Evolutionary conservation across 495 filamentous ascomycete species (phyloP).

Genomic region (Neurospora sp.): DNA sequence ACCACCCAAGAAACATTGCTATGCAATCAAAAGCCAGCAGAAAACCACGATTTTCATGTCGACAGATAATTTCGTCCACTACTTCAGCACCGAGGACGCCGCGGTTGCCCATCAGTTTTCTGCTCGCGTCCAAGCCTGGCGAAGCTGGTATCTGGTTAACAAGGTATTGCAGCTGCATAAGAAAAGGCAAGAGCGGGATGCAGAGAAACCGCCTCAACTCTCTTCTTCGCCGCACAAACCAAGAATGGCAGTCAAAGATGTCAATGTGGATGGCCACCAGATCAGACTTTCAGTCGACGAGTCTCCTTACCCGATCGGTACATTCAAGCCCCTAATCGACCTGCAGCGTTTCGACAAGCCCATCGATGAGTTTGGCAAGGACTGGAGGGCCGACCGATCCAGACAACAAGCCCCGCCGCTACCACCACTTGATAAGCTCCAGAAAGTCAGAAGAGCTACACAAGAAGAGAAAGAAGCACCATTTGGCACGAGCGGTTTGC

Average conservation of each 20-base stretch:
- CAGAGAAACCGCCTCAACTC: conserved; percentile 21
- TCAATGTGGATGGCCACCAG: conserved; percentile 24
- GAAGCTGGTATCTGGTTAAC: conserved; percentile 80
- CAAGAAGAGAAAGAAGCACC: conserved; percentile 9
- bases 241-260: conserved; percentile 19
- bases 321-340: conserved; percentile 48
- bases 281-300: conserved; percentile 26
- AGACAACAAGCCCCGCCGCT: conserved; percentile 13
- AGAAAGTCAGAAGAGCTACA: not conserved
- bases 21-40: conserved; percentile 87
- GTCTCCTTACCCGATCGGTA: conserved; percentile 41
- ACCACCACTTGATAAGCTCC: not conserved
- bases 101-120: conserved; percentile 57
- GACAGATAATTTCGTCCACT: conserved; percentile 80
- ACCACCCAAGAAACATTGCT: conserved; percentile 71
- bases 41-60: conserved; percentile 77
- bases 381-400: conserved; percentile 16
- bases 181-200: conserved; percentile 6
- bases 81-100: conserved; percentile 72
- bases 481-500: conserved; percentile 31
- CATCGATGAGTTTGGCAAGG: conserved; percentile 27
- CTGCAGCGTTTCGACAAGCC: conserved; percentile 37
- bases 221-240: conserved; percentile 7
- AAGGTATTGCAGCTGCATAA: conserved; percentile 14
- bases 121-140: conserved; percentile 62